A percentile compares a stretch with the other conserved stretches of the same genome.
Conservation (phyloP, 1,284 basidiomycete genomes). For the Ganoderma leucocontextum region DNA sequence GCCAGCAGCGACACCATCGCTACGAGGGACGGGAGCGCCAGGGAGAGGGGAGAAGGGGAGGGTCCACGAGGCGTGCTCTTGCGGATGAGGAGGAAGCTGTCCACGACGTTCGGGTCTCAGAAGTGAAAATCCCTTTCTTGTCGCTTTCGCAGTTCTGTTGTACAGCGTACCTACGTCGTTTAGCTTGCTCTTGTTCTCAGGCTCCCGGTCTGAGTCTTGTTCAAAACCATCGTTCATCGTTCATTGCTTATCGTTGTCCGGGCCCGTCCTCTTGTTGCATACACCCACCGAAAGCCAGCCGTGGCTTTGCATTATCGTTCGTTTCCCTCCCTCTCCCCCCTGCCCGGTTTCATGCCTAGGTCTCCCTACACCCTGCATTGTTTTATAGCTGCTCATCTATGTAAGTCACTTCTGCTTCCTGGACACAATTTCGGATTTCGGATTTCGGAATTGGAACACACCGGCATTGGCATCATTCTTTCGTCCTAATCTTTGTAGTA, state of each 20-base stretch:
- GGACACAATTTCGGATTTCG: neutral
- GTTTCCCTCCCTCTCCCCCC: neutral
- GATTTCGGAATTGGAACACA: neutral
- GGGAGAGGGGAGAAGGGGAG: neutral
- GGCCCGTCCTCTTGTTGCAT: too few relatives aligned
- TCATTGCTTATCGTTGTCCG: neutral
- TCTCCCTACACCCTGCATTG: neutral
- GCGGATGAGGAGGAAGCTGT: slow-evolving; percentile 2
- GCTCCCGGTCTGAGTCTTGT: neutral
- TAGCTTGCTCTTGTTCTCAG: neutral
- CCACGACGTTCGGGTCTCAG: neutral
- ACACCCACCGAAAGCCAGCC: neutral
- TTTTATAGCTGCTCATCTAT: neutral
- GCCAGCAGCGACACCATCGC: neutral
- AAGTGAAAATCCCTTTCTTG: neutral
- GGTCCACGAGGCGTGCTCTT: neutral
- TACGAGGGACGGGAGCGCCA: too few relatives aligned
- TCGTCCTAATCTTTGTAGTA: neutral
- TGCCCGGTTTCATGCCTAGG: too few relatives aligned
- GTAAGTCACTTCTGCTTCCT: too few relatives aligned
- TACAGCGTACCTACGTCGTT: neutral
- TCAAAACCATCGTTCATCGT: neutral
- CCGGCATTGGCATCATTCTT: neutral
- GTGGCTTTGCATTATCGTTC: neutral
- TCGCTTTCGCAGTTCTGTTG: slow-evolving; percentile 9